Percentiles rank a stretch among this genome's conserved stretches.
These are phyloP conservation scores for Claviceps sp. DNA, from an alignment of 2,329 filamentous ascomycete species.

Conservation along the genomic window DNA sequence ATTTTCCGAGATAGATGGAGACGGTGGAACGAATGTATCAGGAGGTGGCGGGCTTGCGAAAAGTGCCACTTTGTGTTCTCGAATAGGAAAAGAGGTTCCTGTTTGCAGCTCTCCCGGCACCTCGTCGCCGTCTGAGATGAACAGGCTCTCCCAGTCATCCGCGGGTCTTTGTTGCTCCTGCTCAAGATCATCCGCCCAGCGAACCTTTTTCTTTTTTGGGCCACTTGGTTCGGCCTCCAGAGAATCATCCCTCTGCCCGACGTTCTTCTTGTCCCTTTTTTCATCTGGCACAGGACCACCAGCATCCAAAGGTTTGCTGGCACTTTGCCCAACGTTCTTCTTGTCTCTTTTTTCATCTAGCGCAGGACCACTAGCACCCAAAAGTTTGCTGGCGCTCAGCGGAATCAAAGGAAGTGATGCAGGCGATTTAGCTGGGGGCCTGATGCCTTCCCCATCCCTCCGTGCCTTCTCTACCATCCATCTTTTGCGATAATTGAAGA, in stretches of 20 bases:
- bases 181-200: conserved; percentile 3
- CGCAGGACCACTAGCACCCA: background rate
- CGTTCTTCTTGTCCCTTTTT: background rate
- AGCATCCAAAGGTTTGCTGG: background rate
- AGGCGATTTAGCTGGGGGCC: background rate
- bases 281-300: background rate
- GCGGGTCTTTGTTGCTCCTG: background rate
- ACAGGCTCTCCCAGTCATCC: conserved; percentile 2
- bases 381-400: background rate
- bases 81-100: background rate
- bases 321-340: background rate
- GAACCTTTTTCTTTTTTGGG: conserved; percentile 2
- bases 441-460: conserved; percentile 6
- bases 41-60: background rate
- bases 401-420: background rate
- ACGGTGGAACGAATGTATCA: background rate
- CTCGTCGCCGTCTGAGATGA: conserved; percentile 2
- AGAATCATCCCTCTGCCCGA: background rate
- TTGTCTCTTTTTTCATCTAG: background rate
- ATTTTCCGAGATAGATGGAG: background rate
- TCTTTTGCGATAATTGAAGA: conserved; percentile 18
- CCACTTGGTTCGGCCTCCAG: background rate
- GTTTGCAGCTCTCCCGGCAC: background rate
- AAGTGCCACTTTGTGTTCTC: background rate
- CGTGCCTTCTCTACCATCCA: conserved; percentile 4